These are phyloP conservation scores for Mallotus nudiflorus DNA, from an alignment of 345 rosid species.

Conservation along the genomic window DNA sequence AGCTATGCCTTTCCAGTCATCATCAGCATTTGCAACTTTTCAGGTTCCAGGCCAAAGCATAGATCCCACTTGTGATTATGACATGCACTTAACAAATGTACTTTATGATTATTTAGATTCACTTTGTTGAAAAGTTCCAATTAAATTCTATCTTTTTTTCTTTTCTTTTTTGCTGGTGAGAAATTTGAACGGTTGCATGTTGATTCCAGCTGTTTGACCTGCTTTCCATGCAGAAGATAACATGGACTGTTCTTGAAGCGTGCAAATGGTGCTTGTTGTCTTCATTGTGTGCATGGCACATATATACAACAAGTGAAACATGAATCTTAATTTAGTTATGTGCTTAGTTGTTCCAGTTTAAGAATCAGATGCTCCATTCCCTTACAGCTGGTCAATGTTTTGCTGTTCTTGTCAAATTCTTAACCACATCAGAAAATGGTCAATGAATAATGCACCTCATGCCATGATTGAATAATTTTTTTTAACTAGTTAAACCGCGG, in stretches of 20 bases:
- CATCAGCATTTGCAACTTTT: not conserved
- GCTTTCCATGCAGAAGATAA: not conserved
- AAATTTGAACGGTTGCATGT: too few relatives aligned
- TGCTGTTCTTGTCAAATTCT: not conserved
- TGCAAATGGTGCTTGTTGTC: not conserved
- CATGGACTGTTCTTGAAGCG: not conserved
- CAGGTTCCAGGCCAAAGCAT: not conserved
- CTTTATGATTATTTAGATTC: too few relatives aligned
- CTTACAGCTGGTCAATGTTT: not conserved
- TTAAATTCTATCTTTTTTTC: not conserved
- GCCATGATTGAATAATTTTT: not conserved
- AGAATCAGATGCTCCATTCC: not conserved
- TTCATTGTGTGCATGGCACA: too few relatives aligned
- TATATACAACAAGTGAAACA: too few relatives aligned
- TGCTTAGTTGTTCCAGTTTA: too few relatives aligned
- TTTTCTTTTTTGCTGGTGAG: not conserved
- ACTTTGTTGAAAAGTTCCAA: not conserved
- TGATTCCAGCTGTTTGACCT: not conserved
- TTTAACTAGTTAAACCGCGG: too few relatives aligned
- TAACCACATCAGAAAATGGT: not conserved
- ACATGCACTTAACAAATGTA: slow-evolving; percentile 8
- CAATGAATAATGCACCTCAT: not conserved
- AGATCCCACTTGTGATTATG: slow-evolving; percentile 21
- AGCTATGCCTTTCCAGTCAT: not conserved
- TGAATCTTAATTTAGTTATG: too few relatives aligned